Evolutionary conservation across 2,329 filamentous ascomycete species (phyloP).

Genomic region (Taxawa tesnikishii): DNA sequence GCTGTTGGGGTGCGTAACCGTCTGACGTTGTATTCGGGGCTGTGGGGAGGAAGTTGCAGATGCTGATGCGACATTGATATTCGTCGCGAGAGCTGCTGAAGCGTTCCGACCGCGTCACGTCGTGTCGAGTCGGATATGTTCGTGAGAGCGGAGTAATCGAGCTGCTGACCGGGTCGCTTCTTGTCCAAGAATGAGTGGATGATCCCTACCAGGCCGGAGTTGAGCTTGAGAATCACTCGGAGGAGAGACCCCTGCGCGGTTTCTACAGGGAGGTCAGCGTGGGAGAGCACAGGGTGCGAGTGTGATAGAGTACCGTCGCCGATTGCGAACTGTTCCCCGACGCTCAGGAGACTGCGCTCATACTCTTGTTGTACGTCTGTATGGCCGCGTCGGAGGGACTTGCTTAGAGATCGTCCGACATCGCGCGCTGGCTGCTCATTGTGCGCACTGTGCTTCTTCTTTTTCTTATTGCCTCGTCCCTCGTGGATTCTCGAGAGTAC

Average conservation of each 20-base stretch:
- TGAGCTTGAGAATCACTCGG: conserved; percentile 32
- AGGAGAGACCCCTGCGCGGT: conserved; percentile 33
- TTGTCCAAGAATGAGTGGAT: conserved; percentile 30
- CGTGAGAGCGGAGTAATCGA: conserved; percentile 33
- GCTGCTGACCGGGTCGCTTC: conserved; percentile 10
- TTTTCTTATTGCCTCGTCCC: background rate
- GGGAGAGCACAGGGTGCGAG: background rate
- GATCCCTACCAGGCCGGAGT: conserved; percentile 34
- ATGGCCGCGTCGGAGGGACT: conserved; percentile 27
- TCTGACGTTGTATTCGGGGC: too few relatives aligned
- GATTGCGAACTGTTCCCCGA: conserved; percentile 26
- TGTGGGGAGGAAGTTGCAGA: too few relatives aligned
- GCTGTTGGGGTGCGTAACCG: too few relatives aligned
- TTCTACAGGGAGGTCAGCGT: conserved; percentile 19
- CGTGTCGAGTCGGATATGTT: conserved; percentile 31
- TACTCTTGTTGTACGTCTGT: conserved; percentile 31
- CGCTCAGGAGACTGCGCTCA: conserved; percentile 22
- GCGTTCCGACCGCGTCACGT: conserved; percentile 28
- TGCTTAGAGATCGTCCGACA: conserved; percentile 26
- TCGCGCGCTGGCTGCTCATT: conserved; percentile 2
- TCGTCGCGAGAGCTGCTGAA: conserved; percentile 29
- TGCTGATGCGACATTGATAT: too few relatives aligned
- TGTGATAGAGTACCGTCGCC: conserved; percentile 28
- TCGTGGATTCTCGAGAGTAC: background rate
- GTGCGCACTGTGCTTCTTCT: too few relatives aligned